Percentiles rank a stretch among this genome's conserved stretches.
Conservation (phyloP, 2,329 filamentous ascomycete genomes). For the Aspergillus tamarii region DNA sequence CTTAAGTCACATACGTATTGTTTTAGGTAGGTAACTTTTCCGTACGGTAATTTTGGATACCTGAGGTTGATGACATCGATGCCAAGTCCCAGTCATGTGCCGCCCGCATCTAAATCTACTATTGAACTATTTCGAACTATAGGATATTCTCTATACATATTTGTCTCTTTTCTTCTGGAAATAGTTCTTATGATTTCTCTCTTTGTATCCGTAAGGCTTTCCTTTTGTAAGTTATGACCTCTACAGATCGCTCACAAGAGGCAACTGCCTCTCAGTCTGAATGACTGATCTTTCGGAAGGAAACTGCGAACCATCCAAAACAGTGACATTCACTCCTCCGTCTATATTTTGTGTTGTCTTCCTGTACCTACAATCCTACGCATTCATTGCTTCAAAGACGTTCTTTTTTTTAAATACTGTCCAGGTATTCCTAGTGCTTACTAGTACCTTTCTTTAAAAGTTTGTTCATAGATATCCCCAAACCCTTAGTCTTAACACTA, state of each 20-base stretch:
- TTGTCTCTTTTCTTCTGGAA: not conserved
- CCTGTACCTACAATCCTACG: not conserved
- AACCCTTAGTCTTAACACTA: not conserved
- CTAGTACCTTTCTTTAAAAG: not conserved
- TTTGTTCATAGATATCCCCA: not conserved
- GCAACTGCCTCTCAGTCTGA: not conserved
- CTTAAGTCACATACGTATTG: not conserved
- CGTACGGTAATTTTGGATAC: constrained; percentile 3
- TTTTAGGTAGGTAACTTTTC: not conserved
- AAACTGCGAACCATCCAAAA: not conserved
- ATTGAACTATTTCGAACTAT: not conserved
- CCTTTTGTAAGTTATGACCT: not conserved
- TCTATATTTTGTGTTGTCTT: not conserved
- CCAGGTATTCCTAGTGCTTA: not conserved
- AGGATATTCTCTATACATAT: not conserved
- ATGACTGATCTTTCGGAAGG: not conserved
- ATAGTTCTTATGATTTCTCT: not conserved
- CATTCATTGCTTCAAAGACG: not conserved
- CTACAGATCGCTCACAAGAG: not conserved
- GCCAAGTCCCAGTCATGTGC: constrained; percentile 7
- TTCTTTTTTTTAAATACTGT: not conserved
- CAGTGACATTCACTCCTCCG: not conserved
- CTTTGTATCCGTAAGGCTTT: not conserved
- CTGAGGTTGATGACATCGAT: constrained; percentile 4
- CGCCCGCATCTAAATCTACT: not conserved